phyloP scores from a whole-genome alignment of 108 stramenopile species.

The Heterococcus sp. region DNA sequence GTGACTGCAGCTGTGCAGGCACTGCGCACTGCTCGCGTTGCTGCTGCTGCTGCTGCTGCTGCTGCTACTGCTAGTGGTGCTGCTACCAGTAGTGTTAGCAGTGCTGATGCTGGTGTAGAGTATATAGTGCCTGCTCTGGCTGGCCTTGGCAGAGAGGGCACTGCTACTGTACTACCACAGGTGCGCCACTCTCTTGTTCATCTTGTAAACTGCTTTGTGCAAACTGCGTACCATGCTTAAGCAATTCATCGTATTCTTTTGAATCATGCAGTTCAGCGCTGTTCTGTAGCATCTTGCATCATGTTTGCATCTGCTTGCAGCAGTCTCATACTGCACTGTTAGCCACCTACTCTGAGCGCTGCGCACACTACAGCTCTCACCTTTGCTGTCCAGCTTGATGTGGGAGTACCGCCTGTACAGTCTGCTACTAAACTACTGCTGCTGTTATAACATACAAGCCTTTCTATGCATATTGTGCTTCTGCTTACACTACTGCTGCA shows the following conservation, averaged over 20 bases:
- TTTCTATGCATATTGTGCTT: not conserved
- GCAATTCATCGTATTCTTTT: too few species aligned
- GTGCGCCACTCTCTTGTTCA: not conserved
- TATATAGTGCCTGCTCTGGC: conserved; percentile 26
- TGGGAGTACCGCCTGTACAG: not conserved
- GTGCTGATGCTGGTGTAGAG: conserved; percentile 1
- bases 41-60: not conserved
- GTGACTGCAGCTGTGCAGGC: conserved; percentile 16
- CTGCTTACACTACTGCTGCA: not conserved
- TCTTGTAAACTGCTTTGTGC: too few species aligned
- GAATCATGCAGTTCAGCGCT: too few species aligned
- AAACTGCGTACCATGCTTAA: too few species aligned
- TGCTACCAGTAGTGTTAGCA: not conserved
- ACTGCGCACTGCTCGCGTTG: conserved; percentile 6
- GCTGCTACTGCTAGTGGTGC: not conserved
- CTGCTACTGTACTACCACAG: conserved; percentile 1
- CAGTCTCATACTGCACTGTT: not conserved
- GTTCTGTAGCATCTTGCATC: too few species aligned
- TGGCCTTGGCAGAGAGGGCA: conserved; percentile 12
- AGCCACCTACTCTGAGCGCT: not conserved
- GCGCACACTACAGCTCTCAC: not conserved
- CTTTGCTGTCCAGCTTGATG: not conserved
- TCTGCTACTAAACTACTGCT: too few species aligned
- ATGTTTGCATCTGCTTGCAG: not conserved
- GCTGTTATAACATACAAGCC: too few species aligned